These are phyloP conservation scores for Diutina mesorugosa DNA, from an alignment of 1,139 yeast species.

Conservation along the genomic window DNA sequence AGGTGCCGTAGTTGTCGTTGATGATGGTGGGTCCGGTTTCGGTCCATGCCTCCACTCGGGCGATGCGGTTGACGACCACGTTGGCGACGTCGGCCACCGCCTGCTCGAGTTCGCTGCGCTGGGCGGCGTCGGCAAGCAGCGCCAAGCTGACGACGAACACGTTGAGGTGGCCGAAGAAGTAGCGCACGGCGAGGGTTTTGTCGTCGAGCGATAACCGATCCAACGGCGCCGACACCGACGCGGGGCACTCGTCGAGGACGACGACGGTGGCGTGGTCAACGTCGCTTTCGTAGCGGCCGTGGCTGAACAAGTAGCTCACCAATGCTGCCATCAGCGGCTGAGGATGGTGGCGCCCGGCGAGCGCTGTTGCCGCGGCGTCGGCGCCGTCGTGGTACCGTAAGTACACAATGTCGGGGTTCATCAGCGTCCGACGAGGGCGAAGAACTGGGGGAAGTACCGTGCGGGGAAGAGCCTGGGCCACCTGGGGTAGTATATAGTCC, in stretches of 20 bases:
- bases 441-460: not conserved
- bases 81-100: slow-evolving; percentile 15
- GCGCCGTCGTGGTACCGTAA: slow-evolving; percentile 4
- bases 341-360: not conserved
- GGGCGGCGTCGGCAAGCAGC: slow-evolving; percentile 9
- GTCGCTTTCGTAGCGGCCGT: slow-evolving; percentile 24
- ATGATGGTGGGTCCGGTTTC: slow-evolving; percentile 26
- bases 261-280: slow-evolving; percentile 22
- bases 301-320: slow-evolving; percentile 16
- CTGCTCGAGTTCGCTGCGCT: slow-evolving; percentile 13
- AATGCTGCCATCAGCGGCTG: slow-evolving; percentile 6
- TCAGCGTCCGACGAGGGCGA: not conserved
- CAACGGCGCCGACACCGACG: slow-evolving; percentile 4
- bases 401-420: slow-evolving; percentile 8
- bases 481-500: not conserved
- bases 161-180: slow-evolving; percentile 32
- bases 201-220: slow-evolving; percentile 10
- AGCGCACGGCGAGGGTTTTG: slow-evolving; percentile 19
- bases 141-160: slow-evolving; percentile 16
- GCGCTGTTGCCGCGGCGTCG: slow-evolving; percentile 3
- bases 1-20: slow-evolving; percentile 12
- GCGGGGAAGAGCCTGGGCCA: not conserved
- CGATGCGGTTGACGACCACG: slow-evolving; percentile 24
- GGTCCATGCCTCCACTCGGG: slow-evolving; percentile 44
- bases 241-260: slow-evolving; percentile 11